Conservation (phyloP, 495 filamentous ascomycete species). For the Penicillium longicatenatum region DNA sequence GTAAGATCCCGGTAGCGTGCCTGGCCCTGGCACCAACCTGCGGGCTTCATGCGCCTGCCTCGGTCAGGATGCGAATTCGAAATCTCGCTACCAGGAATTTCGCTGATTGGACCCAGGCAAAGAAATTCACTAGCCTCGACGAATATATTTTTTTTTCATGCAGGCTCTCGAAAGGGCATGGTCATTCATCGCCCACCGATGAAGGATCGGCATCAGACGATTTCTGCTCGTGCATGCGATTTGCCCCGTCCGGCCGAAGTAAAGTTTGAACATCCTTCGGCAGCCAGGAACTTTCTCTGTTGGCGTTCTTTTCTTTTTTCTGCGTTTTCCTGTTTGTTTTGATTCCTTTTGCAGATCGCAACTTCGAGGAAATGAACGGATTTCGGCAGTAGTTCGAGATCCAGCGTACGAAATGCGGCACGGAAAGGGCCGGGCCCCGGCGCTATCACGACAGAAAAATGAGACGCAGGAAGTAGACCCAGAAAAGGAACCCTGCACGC, state of each 20-base stretch:
- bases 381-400: constrained; percentile 1
- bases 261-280: constrained; percentile 19
- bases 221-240: constrained; percentile 23
- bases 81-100: constrained; percentile 35
- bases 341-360: constrained; percentile 1
- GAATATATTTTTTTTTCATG: constrained; percentile 25
- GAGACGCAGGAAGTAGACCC: constrained; percentile 13
- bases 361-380: constrained; percentile 1
- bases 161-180: constrained; percentile 32
- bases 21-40: constrained; percentile 28
- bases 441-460: constrained; percentile 25
- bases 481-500: constrained; percentile 13
- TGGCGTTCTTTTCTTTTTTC: constrained; percentile 9
- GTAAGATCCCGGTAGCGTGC: constrained; percentile 26
- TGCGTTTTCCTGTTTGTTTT: not conserved
- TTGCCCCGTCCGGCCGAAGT: constrained; percentile 8
- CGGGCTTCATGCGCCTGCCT: constrained; percentile 32
- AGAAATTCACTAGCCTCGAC: constrained; percentile 29
- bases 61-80: constrained; percentile 35
- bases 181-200: constrained; percentile 26
- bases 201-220: constrained; percentile 33
- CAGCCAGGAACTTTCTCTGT: constrained; percentile 15
- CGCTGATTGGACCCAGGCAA: constrained; percentile 36
- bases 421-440: constrained; percentile 50
- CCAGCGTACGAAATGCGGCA: constrained; percentile 34